Base-by-base conservation (phyloP, 2,329 filamentous ascomycete genomes). In the Davidsoniella eucalypti region DNA sequence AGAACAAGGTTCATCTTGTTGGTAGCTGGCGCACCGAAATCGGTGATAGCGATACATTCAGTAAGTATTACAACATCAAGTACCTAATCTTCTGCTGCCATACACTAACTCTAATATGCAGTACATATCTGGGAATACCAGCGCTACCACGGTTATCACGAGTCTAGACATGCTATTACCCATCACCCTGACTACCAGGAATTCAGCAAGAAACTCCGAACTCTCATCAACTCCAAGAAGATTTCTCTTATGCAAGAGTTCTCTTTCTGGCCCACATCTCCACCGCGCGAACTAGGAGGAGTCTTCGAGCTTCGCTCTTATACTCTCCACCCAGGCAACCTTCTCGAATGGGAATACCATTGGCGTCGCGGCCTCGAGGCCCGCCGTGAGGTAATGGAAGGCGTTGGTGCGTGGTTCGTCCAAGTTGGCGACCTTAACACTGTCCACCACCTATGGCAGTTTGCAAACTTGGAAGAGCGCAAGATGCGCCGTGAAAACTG, bases 121-220 rank as follows among this genome's bases (percentile, higher is more conserved):
- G 92, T 98, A 47, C 92, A 98, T 64, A 98, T 98, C 61, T 98
- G 92, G 92, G 92, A 98, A 66, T 98, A 98, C 66, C 88, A 96
- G 67, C 83, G 88, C 59, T 98, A 96, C 68, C 76, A 88, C 58
- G 92, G 92, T 54, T 96, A 96, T 66, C 92, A 98, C 66, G 80
- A 83, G 54, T 96, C 92, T 17, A 74, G 94, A 44, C 77, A 95
- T 69, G 78, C 75, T 58, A 94, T 96, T 57, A 79, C 85, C 54
- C 69, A 74, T 58, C 86, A 94, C 60, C 84, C 86, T 55, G 87
- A 87, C 16, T 96, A 87, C 64, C 69, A 80, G 57, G 82, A 76
- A 8, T 95, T 95, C 62, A 86, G 94, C 63, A 70, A 69, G 55
- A 84, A 90, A 67, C 80, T 98, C 48, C 88, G 87, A 66, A 73